Evolutionary conservation across 176 grass and related monocot genomes (phyloP), one percentile per base, ranked within the genome.

Genomic region (Triticum turgidum): DNA sequence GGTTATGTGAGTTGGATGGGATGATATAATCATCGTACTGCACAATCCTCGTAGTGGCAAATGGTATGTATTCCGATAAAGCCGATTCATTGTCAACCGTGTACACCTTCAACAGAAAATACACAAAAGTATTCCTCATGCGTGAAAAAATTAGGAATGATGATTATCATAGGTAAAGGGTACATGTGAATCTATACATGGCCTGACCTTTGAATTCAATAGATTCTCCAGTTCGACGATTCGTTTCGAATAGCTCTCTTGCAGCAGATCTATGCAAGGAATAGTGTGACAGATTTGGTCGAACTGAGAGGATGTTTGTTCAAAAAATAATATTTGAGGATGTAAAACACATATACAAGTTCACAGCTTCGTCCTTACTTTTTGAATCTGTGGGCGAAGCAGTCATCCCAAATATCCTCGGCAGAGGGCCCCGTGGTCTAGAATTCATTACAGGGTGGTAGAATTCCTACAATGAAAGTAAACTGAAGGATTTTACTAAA

Each of bases 321-420:
- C 22, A 47, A 74, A 29, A 47, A 24, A 49, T 74, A 42, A 30
- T 90, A 29, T 52, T 12, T 51, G 27, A 81, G 64, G 25, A 30
- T 27, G 35, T 6, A 73, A 29, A 76, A 61, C 20, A 84, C 33
- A 65, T 6, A 80, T 27, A 45, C 24, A 17, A 45, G 0, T 80
- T 39, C 39, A 69, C 22, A 5, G 2, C 7, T 5, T 58, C 20
- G 52, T 22, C 42, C 76, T 83, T 92, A 97, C 95, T 49, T 78
- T 85, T 97, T 13, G 92, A 86, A 75, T 89, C 29, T 20, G 91
- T 83, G 37, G 85, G 92, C 0, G 95, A 92, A 45, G 95, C 95
- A 47, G 95, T 91, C 92, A 97, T 94, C 21, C 95, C 95, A 72
- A 94, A 97, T 88, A 97, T 94, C 21, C 69, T 92, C 2, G 92